A percentile compares a stretch with the other conserved stretches of the same genome.
Evolutionary conservation across 192 early-diverging fungal genomes (phyloP).

Genomic region (Mortierella hygrophila): DNA sequence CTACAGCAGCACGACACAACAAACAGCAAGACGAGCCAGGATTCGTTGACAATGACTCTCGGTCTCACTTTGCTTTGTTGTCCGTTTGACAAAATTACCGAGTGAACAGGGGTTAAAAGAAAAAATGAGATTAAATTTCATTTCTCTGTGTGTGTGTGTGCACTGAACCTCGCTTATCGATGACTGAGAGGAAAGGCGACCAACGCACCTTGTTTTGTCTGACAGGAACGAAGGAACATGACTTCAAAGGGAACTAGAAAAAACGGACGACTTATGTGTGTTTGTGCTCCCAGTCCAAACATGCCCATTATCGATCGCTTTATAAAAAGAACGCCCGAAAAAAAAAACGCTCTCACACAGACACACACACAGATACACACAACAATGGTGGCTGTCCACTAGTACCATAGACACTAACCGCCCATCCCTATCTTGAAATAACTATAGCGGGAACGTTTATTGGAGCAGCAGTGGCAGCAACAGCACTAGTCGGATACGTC

Average conservation of each 20-base stretch:
- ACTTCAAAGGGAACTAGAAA: neutral
- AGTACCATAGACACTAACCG: neutral
- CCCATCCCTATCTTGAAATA: neutral
- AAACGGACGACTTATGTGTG: neutral
- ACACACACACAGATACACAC: neutral
- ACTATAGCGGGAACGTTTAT: conserved; percentile 41
- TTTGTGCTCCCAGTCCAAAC: neutral
- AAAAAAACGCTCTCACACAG: neutral
- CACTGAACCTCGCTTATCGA: neutral
- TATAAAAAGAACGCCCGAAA: neutral
- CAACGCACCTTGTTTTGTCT: neutral
- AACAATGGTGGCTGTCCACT: neutral
- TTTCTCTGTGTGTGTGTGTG: neutral
- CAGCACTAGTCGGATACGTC: conserved; percentile 25
- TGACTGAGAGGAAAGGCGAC: neutral
- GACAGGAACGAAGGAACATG: neutral
- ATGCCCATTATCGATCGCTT: neutral
- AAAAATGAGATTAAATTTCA: neutral
- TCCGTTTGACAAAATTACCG: neutral
- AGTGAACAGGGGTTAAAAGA: neutral
- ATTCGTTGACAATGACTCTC: too few species aligned
- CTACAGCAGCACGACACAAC: too few species aligned
- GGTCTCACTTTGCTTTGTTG: neutral
- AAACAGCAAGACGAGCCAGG: too few species aligned
- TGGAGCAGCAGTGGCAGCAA: conserved; percentile 31